Evolutionary conservation across 2,329 filamentous ascomycete species (phyloP).

Genomic region (Beauveria brongniartii): DNA sequence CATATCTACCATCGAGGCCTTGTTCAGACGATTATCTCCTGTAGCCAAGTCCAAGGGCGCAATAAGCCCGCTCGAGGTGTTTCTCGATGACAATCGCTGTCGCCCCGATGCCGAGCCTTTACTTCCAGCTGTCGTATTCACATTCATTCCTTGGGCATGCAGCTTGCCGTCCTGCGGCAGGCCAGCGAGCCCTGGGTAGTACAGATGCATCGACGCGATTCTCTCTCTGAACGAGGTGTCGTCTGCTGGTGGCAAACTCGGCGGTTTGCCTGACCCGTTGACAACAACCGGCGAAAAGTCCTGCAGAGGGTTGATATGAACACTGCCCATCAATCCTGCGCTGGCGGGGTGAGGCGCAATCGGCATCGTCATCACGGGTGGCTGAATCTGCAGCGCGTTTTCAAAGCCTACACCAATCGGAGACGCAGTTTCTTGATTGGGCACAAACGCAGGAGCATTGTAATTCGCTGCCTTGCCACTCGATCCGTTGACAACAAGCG

Average conservation of each 20-base stretch:
- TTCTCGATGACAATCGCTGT: conserved; percentile 31
- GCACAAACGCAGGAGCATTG: background rate
- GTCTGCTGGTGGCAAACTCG: conserved; percentile 19
- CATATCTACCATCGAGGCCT: conserved; percentile 29
- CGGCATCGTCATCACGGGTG: background rate
- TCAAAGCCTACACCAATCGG: background rate
- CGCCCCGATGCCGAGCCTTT: conserved; percentile 23
- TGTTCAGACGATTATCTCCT: conserved; percentile 32
- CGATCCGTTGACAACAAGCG: conserved; percentile 46
- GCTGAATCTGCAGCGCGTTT: conserved; percentile 9
- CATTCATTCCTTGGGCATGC: conserved; percentile 13
- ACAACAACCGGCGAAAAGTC: conserved; percentile 26
- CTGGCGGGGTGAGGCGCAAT: conserved; percentile 6
- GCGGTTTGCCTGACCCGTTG: conserved; percentile 25
- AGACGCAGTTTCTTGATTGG: background rate
- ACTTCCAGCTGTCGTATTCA: conserved; percentile 18
- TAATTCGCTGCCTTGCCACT: conserved; percentile 26
- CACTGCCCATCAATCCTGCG: conserved; percentile 13
- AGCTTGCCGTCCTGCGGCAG: conserved; percentile 21
- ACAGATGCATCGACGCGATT: conserved; percentile 31
- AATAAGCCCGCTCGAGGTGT: conserved; percentile 40
- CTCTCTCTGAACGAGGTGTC: conserved; percentile 35
- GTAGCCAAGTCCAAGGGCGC: conserved; percentile 50
- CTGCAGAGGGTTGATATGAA: background rate
- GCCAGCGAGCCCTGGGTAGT: conserved; percentile 21